Conservation (phyloP, 768 basidiomycete species). For the Sporobolomyces roseus region DNA sequence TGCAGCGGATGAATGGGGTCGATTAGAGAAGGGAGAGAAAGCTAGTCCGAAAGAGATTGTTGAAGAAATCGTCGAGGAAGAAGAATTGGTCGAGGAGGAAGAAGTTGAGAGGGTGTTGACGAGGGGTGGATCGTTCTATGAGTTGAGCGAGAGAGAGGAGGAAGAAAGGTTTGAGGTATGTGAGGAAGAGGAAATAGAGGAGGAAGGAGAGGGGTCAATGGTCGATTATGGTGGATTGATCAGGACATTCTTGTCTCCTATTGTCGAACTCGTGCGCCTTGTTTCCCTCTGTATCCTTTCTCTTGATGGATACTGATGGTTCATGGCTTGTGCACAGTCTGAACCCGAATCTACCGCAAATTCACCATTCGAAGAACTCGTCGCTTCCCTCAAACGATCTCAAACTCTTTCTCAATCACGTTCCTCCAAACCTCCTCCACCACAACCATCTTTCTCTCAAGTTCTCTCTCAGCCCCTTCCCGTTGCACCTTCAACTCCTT, state of each 20-base stretch:
- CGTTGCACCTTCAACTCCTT: neutral
- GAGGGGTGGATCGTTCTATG: conserved; percentile 9
- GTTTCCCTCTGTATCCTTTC: neutral
- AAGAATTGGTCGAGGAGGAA: neutral
- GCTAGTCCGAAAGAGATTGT: conserved; percentile 23
- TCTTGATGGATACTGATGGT: no score
- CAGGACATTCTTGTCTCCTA: conserved; percentile 22
- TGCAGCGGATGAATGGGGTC: conserved; percentile 29
- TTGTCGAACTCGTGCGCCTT: conserved; percentile 29
- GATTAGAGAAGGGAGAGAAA: conserved; percentile 32
- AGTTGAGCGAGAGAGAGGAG: neutral
- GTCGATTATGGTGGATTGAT: conserved; percentile 6
- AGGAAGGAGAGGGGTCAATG: neutral
- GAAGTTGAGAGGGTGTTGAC: conserved; percentile 9
- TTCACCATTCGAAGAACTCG: conserved; percentile 15
- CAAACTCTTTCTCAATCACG: neutral
- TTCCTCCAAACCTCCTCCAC: conserved; percentile 3
- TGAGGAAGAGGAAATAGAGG: neutral
- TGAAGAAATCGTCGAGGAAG: neutral
- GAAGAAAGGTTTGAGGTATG: neutral
- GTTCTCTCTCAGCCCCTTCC: neutral
- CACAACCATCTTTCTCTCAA: conserved; percentile 9
- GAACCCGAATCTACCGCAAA: conserved; percentile 35
- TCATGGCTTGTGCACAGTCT: no score
- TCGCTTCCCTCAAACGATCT: neutral